These are phyloP conservation scores for Penicillium sp. DNA, from an alignment of 2,329 filamentous ascomycete species.

Conservation along the genomic window DNA sequence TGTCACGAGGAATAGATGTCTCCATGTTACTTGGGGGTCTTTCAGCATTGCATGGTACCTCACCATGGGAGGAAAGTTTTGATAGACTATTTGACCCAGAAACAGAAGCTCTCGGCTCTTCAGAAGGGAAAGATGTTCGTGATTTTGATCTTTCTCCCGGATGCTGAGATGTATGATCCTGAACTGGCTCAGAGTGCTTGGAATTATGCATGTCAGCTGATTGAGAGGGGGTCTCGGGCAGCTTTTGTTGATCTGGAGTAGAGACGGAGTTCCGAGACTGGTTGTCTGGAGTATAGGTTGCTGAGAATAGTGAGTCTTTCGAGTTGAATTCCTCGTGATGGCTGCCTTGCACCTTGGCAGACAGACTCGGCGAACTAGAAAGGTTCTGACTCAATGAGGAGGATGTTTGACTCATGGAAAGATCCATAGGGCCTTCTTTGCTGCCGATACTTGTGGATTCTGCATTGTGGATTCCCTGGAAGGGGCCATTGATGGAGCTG, in stretches of 20 bases:
- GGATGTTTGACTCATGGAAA: slow-evolving; percentile 31
- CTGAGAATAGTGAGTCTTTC: slow-evolving; percentile 20
- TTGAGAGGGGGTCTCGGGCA: slow-evolving; percentile 29
- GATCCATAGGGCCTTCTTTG: slow-evolving; percentile 29
- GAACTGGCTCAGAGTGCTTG: slow-evolving; percentile 27
- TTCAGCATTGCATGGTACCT: slow-evolving; percentile 26
- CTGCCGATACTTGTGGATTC: slow-evolving; percentile 30
- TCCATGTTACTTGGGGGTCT: slow-evolving; percentile 28
- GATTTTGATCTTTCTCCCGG: slow-evolving; percentile 37
- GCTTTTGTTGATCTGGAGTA: slow-evolving; percentile 25
- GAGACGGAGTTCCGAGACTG: slow-evolving; percentile 21
- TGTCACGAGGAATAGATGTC: slow-evolving; percentile 31
- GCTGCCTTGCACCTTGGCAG: slow-evolving; percentile 29
- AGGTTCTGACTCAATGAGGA: slow-evolving; percentile 29
- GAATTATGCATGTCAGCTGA: slow-evolving; percentile 20
- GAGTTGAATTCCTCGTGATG: slow-evolving; percentile 28
- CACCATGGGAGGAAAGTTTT: slow-evolving; percentile 28
- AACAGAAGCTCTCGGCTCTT: slow-evolving; percentile 26
- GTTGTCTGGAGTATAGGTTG: slow-evolving; percentile 22
- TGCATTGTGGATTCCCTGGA: slow-evolving; percentile 29
- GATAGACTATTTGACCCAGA: slow-evolving; percentile 31
- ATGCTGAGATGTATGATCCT: slow-evolving; percentile 18
- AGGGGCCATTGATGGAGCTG: slow-evolving; percentile 31
- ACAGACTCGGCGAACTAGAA: slow-evolving; percentile 35
- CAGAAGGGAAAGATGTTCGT: slow-evolving; percentile 28